A percentile compares a stretch with the other conserved stretches of the same genome.
Conservation (phyloP, 1,284 basidiomycete species). For the Hortiboletus rubellus region DNA sequence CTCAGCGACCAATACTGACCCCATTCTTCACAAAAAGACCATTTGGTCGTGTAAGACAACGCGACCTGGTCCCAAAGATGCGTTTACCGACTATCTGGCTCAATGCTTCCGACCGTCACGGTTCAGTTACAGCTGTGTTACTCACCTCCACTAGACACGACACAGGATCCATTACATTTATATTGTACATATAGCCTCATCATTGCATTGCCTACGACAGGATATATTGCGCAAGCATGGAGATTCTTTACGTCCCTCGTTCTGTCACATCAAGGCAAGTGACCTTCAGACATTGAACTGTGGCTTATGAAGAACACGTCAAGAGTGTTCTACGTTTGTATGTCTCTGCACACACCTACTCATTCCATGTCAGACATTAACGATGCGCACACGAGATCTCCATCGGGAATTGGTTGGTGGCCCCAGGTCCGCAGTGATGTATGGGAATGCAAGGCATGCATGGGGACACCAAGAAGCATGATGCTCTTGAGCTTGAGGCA, state of each 20-base stretch:
- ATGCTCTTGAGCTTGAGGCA: slow-evolving; percentile 23
- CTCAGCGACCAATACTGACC: slow-evolving; percentile 9
- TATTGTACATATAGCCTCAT: slow-evolving; percentile 29
- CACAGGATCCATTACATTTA: slow-evolving; percentile 29
- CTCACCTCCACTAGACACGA: slow-evolving; percentile 11
- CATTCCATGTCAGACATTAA: slow-evolving; percentile 11
- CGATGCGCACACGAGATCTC: slow-evolving; percentile 20
- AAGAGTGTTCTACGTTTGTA: slow-evolving; percentile 9
- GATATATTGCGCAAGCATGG: slow-evolving; percentile 10
- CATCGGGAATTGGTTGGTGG: slow-evolving; percentile 28
- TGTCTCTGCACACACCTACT: slow-evolving; percentile 12
- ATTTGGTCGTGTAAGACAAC: slow-evolving; percentile 27
- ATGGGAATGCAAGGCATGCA: slow-evolving; percentile 12
- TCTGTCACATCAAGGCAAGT: slow-evolving; percentile 15
- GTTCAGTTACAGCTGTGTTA: neutral
- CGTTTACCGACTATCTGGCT: slow-evolving; percentile 8
- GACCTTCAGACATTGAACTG: neutral
- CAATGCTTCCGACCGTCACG: slow-evolving; percentile 1
- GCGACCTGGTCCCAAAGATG: neutral
- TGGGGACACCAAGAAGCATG: slow-evolving; percentile 10
- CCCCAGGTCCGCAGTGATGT: slow-evolving; percentile 28
- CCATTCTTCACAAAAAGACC: slow-evolving; percentile 24
- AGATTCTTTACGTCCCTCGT: slow-evolving; percentile 14
- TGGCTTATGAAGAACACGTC: slow-evolving; percentile 31
- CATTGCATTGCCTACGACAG: slow-evolving; percentile 24